Conservation (phyloP, 192 early-diverging fungal genomes). For the Coemansia biformis region DNA sequence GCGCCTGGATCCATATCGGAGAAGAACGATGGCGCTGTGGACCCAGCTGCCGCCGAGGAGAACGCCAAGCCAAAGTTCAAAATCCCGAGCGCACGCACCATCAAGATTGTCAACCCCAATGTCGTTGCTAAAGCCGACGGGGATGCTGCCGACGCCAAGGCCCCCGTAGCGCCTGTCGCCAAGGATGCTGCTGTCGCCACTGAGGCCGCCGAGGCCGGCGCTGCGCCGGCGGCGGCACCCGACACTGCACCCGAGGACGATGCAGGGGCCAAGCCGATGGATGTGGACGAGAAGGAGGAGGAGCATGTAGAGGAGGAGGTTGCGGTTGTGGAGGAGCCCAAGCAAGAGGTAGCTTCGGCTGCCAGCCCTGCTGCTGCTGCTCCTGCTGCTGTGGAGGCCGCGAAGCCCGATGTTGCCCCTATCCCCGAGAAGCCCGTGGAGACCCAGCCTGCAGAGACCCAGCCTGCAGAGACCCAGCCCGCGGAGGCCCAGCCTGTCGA, state of each 20-base stretch:
- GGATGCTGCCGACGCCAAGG: too few relatives aligned
- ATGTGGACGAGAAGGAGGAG: conserved; percentile 23
- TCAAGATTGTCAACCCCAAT: conserved; percentile 52
- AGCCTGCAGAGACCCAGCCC: not conserved
- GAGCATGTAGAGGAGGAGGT: conserved; percentile 5
- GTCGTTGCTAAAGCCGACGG: conserved; percentile 7
- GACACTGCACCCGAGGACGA: conserved; percentile 1
- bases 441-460: too few relatives aligned
- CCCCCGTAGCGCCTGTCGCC: conserved; percentile 9
- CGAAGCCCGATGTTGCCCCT: too few relatives aligned
- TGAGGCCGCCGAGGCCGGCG: conserved; percentile 12
- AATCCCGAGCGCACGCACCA: conserved; percentile 34
- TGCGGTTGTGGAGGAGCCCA: conserved; percentile 3
- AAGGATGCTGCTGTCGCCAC: not conserved
- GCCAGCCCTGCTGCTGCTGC: conserved; percentile 3
- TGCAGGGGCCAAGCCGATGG: conserved; percentile 19
- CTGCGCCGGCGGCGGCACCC: conserved; percentile 9
- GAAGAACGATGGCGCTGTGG: conserved; percentile 14
- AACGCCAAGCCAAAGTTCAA: conserved; percentile 40
- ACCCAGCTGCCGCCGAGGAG: conserved; percentile 22
- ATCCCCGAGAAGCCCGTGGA: too few relatives aligned
- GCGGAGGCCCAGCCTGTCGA: too few relatives aligned
- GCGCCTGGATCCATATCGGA: conserved; percentile 28
- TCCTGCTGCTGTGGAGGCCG: not conserved
- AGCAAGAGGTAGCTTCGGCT: conserved; percentile 2